A percentile compares a stretch with the other conserved stretches of the same genome.
Evolutionary conservation across 768 basidiomycete genomes (phyloP).

Genomic region (Pisolithus microcarpus): DNA sequence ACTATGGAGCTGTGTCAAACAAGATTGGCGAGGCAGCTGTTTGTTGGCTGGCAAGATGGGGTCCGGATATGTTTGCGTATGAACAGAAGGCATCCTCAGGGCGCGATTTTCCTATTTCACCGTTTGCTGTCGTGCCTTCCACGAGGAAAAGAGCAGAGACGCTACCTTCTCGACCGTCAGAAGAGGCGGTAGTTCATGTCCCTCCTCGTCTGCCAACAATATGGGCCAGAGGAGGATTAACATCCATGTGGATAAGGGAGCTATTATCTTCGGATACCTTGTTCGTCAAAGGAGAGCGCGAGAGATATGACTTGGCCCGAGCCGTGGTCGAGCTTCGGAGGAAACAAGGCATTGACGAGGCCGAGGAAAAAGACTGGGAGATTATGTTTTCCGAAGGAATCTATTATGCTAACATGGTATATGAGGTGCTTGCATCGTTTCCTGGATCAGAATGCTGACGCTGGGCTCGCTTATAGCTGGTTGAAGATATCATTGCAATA

Average conservation of each 20-base stretch:
- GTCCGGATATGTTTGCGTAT: slow-evolving; percentile 61
- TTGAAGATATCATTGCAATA: slow-evolving; percentile 72
- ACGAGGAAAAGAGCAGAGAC: slow-evolving; percentile 26
- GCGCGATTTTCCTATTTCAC: slow-evolving; percentile 12
- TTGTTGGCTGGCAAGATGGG: slow-evolving; percentile 88
- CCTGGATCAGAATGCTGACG: neutral
- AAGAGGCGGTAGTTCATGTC: slow-evolving; percentile 8
- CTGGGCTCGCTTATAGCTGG: slow-evolving; percentile 38
- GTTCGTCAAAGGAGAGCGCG: slow-evolving; percentile 72
- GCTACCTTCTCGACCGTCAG: slow-evolving; percentile 18
- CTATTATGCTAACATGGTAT: slow-evolving; percentile 82
- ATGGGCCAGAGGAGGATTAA: slow-evolving; percentile 71
- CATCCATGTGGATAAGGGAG: slow-evolving; percentile 65
- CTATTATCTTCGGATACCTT: slow-evolving; percentile 72
- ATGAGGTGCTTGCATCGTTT: slow-evolving; percentile 9
- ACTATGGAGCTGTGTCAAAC: slow-evolving; percentile 84
- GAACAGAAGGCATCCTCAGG: slow-evolving; percentile 38
- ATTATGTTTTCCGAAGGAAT: slow-evolving; percentile 70
- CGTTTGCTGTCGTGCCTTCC: slow-evolving; percentile 10
- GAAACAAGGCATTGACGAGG: slow-evolving; percentile 41
- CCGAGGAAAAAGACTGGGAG: slow-evolving; percentile 66
- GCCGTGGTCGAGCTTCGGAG: slow-evolving; percentile 70
- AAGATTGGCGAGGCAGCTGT: slow-evolving; percentile 88
- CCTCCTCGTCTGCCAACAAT: slow-evolving; percentile 41
- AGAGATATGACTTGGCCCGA: slow-evolving; percentile 73